Evolutionary conservation across 1,284 basidiomycete species (phyloP).

Genomic region (Leccinum angustisporum): DNA sequence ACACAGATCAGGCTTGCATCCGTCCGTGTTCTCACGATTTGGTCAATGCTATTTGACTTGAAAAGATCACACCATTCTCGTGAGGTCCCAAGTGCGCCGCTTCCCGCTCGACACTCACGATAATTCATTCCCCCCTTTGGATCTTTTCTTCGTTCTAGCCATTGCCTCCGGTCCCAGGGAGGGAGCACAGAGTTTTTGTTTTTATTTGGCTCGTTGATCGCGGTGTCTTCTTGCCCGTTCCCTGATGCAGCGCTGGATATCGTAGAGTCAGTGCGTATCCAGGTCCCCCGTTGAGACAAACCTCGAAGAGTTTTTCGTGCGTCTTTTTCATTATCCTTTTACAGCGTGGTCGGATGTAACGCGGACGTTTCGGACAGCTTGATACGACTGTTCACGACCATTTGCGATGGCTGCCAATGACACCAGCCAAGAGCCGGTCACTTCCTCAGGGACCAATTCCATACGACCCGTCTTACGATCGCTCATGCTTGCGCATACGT

Average conservation of each 20-base stretch:
- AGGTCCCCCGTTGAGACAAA: not conserved
- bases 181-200: not conserved
- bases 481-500: conserved; percentile 30
- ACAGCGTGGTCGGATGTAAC: not conserved
- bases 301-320: not conserved
- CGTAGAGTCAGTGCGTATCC: not conserved
- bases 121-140: not conserved
- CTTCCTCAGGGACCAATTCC: not conserved
- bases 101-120: not conserved
- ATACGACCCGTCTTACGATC: not conserved
- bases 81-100: not conserved
- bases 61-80: not conserved
- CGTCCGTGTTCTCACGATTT: not conserved
- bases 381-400: not conserved
- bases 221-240: not conserved
- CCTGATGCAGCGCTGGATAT: not conserved
- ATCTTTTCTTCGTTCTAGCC: not conserved
- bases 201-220: not conserved
- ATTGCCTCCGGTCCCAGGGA: not conserved
- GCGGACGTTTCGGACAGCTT: not conserved
- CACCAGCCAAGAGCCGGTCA: not conserved
- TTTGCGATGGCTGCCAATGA: not conserved
- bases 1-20: not conserved
- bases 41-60: not conserved
- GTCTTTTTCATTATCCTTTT: not conserved